phyloP scores from a whole-genome alignment of 2,329 filamentous ascomycete genomes.

The Diaporthe vaccinii region DNA sequence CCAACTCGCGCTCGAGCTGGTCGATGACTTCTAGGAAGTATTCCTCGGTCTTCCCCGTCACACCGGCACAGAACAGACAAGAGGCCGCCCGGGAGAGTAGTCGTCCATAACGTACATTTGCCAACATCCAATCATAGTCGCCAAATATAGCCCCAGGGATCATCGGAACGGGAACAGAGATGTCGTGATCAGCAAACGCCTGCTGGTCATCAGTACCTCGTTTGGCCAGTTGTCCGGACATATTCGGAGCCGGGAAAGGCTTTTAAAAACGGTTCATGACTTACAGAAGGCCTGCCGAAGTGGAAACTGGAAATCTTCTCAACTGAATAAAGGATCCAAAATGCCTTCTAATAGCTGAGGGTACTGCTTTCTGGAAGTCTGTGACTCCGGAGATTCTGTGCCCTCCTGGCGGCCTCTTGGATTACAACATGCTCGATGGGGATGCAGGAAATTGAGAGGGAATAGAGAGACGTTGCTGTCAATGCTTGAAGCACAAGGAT shows the following conservation, averaged over 20 bases:
- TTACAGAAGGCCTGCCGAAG: constrained; percentile 49
- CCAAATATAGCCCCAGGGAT: constrained; percentile 44
- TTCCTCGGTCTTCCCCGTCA: constrained; percentile 44
- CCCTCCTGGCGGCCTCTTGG: constrained; percentile 49
- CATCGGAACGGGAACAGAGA: constrained; percentile 48
- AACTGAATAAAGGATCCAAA: constrained; percentile 48
- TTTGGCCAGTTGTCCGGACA: not conserved
- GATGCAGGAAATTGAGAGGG: constrained; percentile 47
- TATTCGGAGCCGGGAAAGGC: not conserved
- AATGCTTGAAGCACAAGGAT: constrained; percentile 49
- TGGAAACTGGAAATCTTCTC: constrained; percentile 49
- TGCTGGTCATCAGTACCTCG: constrained; percentile 28
- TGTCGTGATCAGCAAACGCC: constrained; percentile 51
- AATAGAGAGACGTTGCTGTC: constrained; percentile 50
- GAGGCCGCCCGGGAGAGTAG: constrained; percentile 48
- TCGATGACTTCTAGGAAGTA: constrained; percentile 47
- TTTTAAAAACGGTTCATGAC: constrained; percentile 15
- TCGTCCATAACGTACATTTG: constrained; percentile 46
- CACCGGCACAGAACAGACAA: constrained; percentile 49
- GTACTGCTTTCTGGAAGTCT: constrained; percentile 41
- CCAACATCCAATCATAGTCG: constrained; percentile 48
- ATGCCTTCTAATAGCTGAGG: constrained; percentile 47
- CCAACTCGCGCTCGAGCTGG: constrained; percentile 47
- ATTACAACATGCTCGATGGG: constrained; percentile 51
- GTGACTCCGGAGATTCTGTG: constrained; percentile 47